phyloP scores from a whole-genome alignment of 768 basidiomycete genomes.

The Psilocybe tampanensis region DNA sequence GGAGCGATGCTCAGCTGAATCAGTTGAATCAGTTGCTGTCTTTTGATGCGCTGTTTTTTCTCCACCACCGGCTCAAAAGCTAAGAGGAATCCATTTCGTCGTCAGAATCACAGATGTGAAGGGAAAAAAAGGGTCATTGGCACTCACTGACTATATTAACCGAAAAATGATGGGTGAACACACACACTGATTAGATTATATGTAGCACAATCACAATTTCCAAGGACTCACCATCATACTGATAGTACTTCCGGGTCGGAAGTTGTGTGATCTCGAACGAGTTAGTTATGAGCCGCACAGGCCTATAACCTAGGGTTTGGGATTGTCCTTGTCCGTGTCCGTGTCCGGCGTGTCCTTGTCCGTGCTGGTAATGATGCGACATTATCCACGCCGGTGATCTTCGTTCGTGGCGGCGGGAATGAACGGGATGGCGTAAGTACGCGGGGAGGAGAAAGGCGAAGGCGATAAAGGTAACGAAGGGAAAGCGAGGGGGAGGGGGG shows the following conservation, averaged over 20 bases:
- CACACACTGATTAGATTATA: not conserved
- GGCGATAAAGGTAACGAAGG: no score
- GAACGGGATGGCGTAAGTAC: no score
- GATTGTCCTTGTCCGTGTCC: not conserved
- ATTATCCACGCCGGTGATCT: no score
- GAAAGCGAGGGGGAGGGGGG: no score
- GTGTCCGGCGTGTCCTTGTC: no score
- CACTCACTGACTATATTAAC: conserved; percentile 18
- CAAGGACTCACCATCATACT: conserved; percentile 24
- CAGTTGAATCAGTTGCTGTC: conserved; percentile 31
- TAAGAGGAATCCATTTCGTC: not conserved
- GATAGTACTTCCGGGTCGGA: conserved; percentile 11
- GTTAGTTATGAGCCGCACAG: not conserved
- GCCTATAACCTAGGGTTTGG: not conserved
- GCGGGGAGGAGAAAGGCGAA: no score
- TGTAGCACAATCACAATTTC: no score
- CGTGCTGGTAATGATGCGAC: no score
- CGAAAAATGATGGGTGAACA: not conserved
- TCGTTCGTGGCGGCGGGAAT: no score
- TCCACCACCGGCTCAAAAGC: conserved; percentile 7
- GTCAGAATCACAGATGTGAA: not conserved
- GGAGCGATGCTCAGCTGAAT: conserved; percentile 42
- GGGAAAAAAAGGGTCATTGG: not conserved
- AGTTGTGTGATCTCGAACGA: not conserved
- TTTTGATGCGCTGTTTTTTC: conserved; percentile 1